Percentiles rank a stretch among this genome's conserved stretches.
Conservation (phyloP, 2,329 filamentous ascomycete genomes). For the Teratosphaeria zuluensis region DNA sequence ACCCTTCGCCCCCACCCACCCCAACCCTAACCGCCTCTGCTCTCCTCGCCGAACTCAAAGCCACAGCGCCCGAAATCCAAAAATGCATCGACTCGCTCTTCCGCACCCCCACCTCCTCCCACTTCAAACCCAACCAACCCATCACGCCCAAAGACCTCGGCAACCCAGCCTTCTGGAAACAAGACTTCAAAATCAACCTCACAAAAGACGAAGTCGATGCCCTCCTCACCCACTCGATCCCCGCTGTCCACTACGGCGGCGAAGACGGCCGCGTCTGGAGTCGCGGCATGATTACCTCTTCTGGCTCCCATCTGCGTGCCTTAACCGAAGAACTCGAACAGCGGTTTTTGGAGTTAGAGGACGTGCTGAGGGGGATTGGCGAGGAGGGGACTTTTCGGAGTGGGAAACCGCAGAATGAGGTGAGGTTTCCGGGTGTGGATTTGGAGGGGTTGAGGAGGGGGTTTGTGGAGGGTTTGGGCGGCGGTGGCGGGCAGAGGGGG, state of each 20-base stretch:
- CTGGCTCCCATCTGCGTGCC: slow-evolving; percentile 66
- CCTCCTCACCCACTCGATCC: slow-evolving; percentile 45
- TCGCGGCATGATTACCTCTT: slow-evolving; percentile 63
- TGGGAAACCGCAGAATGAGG: slow-evolving; percentile 22
- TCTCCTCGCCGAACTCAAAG: slow-evolving; percentile 23
- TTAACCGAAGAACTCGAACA: slow-evolving; percentile 60
- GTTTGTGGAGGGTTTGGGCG: slow-evolving; percentile 13
- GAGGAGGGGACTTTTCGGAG: slow-evolving; percentile 20
- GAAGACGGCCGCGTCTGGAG: slow-evolving; percentile 35
- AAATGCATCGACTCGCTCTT: slow-evolving; percentile 26
- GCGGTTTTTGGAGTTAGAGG: slow-evolving; percentile 60
- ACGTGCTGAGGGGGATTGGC: slow-evolving; percentile 37
- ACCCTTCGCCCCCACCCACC: slow-evolving; percentile 24
- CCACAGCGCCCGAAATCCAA: slow-evolving; percentile 21
- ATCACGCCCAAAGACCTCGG: slow-evolving; percentile 20
- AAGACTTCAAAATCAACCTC: slow-evolving; percentile 23
- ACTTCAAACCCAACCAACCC: slow-evolving; percentile 21
- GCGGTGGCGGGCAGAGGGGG: too few species aligned
- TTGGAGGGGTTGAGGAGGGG: slow-evolving; percentile 20
- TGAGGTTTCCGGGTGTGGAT: slow-evolving; percentile 22
- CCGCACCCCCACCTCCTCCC: slow-evolving; percentile 18
- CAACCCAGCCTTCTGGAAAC: slow-evolving; percentile 17
- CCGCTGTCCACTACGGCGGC: slow-evolving; percentile 34
- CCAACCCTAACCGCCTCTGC: slow-evolving; percentile 23
- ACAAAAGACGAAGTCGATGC: slow-evolving; percentile 34